Base-by-base conservation (phyloP, 2,329 filamentous ascomycete species). In the Thelonectria olida region DNA sequence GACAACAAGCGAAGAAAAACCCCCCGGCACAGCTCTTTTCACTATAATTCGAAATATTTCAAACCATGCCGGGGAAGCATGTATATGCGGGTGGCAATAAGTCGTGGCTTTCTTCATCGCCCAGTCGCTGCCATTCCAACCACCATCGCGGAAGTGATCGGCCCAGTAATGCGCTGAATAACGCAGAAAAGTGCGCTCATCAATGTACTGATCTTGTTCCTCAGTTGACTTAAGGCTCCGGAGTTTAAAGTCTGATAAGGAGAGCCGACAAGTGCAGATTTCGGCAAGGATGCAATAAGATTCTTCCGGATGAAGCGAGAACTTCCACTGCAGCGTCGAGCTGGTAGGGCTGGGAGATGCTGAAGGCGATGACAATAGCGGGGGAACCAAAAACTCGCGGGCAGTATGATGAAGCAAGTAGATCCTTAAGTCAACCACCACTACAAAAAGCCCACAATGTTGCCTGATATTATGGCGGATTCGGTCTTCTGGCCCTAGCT, bases 381-480 rank as follows among this genome's bases (percentile, higher is more conserved):
- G n/a, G 25, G 17, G 27, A 15, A 67, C 54, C 9, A 70, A 44
- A 34, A 69, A 70, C 38, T 68, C 67, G 17, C 59, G 65, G 4
- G 67, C 67, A 1, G 67, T 70, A 28, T 69, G 65, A 25, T 71
- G 67, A 17, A 71, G 50, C 1, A 71, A 53, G 39, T 68, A 70
- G 9, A 71, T 31, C 25, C 36, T 63, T 3, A 51, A 58, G 39
- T 66, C 61, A 5, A 54, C 50, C 2, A 70, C 22, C 1, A 51
- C 56, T 12, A 71, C 57, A 22, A 78, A 78, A 7, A 76, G 74
- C 20, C 75, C 72, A 53, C 75, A 78, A 1, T 62, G 54, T 3
- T 72, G 58, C 10, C 74, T 49, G 10, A 74, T 59, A 4, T 48
- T 39, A 9, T 52, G 10, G 1, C 31, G 38, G n/a, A 72, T 63